phyloP scores from a whole-genome alignment of 192 early-diverging fungal genomes.

The Thoreauomyces humboldtii region DNA sequence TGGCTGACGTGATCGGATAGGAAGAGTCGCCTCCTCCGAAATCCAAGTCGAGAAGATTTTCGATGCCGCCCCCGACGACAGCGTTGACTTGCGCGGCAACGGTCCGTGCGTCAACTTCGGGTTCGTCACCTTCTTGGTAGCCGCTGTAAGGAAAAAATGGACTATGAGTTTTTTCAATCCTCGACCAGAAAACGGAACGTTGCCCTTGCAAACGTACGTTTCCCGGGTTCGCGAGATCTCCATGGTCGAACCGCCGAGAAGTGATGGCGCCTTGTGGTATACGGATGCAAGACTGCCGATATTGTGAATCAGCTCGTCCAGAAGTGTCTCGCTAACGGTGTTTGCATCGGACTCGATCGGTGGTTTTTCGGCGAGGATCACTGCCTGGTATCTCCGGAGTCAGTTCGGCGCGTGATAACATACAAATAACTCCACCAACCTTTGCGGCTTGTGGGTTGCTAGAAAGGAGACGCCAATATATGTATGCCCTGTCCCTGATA shows the following conservation, averaged over 20 bases:
- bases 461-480: constrained; percentile 96
- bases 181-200: too few species aligned
- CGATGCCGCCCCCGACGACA: constrained; percentile 54
- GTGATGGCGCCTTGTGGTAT: constrained; percentile 86
- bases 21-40: constrained; percentile 55
- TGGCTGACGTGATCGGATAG: background rate
- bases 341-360: constrained; percentile 70
- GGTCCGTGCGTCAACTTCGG: constrained; percentile 24
- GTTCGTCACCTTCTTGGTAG: constrained; percentile 43
- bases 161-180: too few species aligned
- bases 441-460: constrained; percentile 92
- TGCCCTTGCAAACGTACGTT: constrained; percentile 3
- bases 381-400: too few species aligned
- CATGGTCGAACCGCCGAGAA: constrained; percentile 60
- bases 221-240: constrained; percentile 4
- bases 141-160: background rate
- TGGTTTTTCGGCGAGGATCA: constrained; percentile 87
- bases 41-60: constrained; percentile 70
- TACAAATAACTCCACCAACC: constrained; percentile 34
- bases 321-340: constrained; percentile 66
- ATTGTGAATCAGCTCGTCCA: constrained; percentile 85
- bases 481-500: constrained; percentile 91
- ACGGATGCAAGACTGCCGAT: constrained; percentile 89
- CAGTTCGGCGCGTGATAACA: too few species aligned
- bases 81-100: constrained; percentile 35